Evolutionary conservation across 1,284 basidiomycete genomes (phyloP).

Genomic region (Ustilago sp.): DNA sequence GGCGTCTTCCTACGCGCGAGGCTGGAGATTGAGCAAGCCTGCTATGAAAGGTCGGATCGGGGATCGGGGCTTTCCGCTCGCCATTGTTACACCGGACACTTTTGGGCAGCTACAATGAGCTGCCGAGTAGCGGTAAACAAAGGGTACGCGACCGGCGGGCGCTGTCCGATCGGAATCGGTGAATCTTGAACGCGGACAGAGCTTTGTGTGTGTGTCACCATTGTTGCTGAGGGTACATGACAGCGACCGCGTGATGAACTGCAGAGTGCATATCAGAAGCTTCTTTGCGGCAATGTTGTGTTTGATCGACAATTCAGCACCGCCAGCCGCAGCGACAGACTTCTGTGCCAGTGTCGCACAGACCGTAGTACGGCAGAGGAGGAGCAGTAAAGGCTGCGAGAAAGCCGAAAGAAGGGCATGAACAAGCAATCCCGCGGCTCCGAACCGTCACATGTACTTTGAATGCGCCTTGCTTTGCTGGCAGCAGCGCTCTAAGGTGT

Average conservation of each 20-base stretch:
- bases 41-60: not conserved
- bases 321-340: not conserved
- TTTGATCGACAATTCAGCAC: not conserved
- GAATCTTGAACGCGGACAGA: not conserved
- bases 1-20: not conserved
- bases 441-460: not conserved
- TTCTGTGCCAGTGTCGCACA: not conserved
- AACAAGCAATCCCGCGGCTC: not conserved
- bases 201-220: not conserved
- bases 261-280: not conserved
- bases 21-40: not conserved
- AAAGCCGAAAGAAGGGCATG: not conserved
- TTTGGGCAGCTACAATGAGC: not conserved
- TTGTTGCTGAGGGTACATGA: not conserved
- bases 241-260: constrained; percentile 1
- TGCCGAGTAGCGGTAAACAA: not conserved
- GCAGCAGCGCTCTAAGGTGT: not conserved
- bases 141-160: not conserved
- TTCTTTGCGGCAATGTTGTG: not conserved
- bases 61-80: not conserved
- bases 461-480: not conserved
- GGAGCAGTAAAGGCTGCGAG: not conserved
- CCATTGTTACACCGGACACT: not conserved
- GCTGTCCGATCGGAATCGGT: not conserved
- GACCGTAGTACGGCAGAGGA: not conserved